phyloP scores from a whole-genome alignment of 164 flowering plant genomes.

The Houttuynia cordata region DNA sequence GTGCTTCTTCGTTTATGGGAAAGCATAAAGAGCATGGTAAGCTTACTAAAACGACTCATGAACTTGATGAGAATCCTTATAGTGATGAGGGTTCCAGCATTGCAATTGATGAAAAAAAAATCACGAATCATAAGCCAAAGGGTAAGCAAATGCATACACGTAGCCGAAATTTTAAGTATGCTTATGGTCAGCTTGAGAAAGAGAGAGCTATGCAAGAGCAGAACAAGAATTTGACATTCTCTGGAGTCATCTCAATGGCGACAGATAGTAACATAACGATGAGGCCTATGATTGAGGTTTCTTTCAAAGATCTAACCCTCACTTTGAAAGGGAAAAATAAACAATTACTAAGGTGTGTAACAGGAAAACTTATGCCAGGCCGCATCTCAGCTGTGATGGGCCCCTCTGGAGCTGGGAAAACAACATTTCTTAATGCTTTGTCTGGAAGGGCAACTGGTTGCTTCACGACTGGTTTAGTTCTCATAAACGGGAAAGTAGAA shows the following conservation, averaged over 20 bases:
- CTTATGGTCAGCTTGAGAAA: constrained; percentile 94
- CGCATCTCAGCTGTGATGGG: constrained; percentile 99
- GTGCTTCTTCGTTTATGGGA: constrained; percentile 16
- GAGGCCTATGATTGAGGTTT: constrained; percentile 75
- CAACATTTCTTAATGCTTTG: constrained; percentile 95
- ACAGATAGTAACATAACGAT: constrained; percentile 49
- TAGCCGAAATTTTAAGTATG: constrained; percentile 93
- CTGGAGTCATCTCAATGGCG: constrained; percentile 86
- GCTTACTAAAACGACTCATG: constrained; percentile 57
- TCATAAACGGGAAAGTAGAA: constrained; percentile 67
- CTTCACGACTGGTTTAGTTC: constrained; percentile 49
- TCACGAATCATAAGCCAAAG: constrained; percentile 50
- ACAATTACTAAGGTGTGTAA: constrained; percentile 74
- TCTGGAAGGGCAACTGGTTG: constrained; percentile 78
- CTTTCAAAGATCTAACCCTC: constrained; percentile 87
- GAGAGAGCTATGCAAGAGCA: constrained; percentile 83
- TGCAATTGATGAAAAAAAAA: constrained; percentile 59
- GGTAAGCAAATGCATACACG: constrained; percentile 66
- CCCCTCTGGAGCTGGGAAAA: constrained; percentile 99
- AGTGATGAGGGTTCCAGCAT: constrained; percentile 57
- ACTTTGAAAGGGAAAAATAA: constrained; percentile 75
- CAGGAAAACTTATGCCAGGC: constrained; percentile 86
- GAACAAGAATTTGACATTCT: constrained; percentile 67
- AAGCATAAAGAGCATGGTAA: constrained; percentile 56
- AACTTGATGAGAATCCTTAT: constrained; percentile 56